Percentiles rank a stretch among this genome's conserved stretches.
Evolutionary conservation across 169 alveolate genomes (phyloP).

Genomic region (Blepharisma undulans): DNA sequence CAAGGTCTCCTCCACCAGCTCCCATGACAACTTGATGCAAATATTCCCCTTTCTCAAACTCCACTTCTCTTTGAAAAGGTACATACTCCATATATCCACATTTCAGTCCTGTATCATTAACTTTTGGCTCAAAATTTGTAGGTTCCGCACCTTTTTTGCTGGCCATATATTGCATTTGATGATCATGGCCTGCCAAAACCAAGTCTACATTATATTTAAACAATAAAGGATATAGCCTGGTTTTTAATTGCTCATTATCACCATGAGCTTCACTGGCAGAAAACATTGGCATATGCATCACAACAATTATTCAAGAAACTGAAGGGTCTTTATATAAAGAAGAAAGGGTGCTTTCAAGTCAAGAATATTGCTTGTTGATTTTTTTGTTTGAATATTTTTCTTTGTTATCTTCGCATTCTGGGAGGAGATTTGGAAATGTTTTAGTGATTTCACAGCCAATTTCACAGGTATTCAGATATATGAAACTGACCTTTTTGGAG

Average conservation of each 20-base stretch:
- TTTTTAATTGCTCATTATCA: slow-evolving; percentile 17
- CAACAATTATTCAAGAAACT: background rate
- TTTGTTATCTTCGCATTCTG: background rate
- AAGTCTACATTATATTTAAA: slow-evolving; percentile 18
- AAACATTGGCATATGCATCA: slow-evolving; percentile 18
- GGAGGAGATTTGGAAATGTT: background rate
- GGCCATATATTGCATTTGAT: background rate
- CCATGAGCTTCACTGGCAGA: slow-evolving; percentile 23
- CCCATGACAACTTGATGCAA: background rate
- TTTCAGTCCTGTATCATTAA: too few relatives aligned
- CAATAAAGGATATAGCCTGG: background rate
- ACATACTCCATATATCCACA: background rate
- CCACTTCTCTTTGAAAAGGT: background rate
- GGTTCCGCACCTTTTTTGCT: background rate
- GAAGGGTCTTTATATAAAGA: background rate
- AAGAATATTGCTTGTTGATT: background rate
- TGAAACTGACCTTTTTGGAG: background rate
- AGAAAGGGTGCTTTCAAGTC: background rate
- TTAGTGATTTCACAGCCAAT: background rate
- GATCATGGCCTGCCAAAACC: slow-evolving; percentile 28
- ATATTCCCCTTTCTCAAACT: background rate
- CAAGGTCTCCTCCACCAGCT: background rate
- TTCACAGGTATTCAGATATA: background rate
- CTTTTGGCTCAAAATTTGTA: background rate
- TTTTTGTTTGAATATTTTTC: background rate